Evolutionary conservation across 176 grass and related monocot genomes (phyloP), one percentile per base, ranked within the genome.

Genomic region (Aegilops sharonensis): DNA sequence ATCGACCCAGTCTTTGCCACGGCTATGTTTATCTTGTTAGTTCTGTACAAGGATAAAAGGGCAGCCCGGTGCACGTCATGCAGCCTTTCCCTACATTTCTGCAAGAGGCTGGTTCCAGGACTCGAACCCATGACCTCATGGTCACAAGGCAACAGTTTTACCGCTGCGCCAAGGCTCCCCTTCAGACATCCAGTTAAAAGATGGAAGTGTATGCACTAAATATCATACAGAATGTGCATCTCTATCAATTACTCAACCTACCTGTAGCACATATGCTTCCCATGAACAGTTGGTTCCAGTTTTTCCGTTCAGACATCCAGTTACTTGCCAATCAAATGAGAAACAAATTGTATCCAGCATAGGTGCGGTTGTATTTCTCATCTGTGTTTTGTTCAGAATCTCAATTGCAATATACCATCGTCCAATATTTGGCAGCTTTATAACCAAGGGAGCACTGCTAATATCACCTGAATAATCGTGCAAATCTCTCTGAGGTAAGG

Each of bases 321-420:
- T 83, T 31, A 94, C 78, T 87, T 92, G 90, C 94, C 91, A 98
- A 60, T 91, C 85, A 81, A 98, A 91, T 39, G 90, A 95, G 90
- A 98, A 98, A 83, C 94, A 98, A 32, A 80, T 27, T 79, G n/a
- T 87, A 81, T 80, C 89, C 50, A 61, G 52, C 25, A 84, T 61
- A 83, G 80, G 81, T 84, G 64, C 69, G 67, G 81, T 36, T 79
- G 89, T 85, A 85, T 42, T 84, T 86, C 89, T 94, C 75, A 61
- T 85, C 68, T 89, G 64, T 56, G 81, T 88, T 65, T 81, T 87
- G 45, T 94, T 94, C 68, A 89, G 81, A 50, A 80, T 81, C 82
- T 95, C 85, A 77, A 98, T 61, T 88, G 91, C 89, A 74, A 98
- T 82, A 75, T 94, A 95, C 96, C 97, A 98, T 47, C 93, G 85